phyloP scores from a whole-genome alignment of 345 rosid species.

The Gossypium stocksii region DNA sequence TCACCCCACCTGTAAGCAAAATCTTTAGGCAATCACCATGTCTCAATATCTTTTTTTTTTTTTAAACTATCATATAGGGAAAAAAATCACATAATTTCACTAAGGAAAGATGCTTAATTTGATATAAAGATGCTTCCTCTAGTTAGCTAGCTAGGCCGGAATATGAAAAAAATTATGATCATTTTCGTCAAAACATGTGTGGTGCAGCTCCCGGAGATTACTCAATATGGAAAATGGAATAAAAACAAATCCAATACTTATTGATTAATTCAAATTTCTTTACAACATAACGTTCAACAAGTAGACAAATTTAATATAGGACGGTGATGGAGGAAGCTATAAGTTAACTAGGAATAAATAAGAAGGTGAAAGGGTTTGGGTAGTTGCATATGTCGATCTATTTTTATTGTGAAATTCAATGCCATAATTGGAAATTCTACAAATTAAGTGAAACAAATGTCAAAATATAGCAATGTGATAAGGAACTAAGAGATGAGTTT shows the following conservation, averaged over 20 bases:
- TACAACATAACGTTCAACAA: no score
- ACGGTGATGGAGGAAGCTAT: neutral
- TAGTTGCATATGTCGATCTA: no score
- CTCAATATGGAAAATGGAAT: no score
- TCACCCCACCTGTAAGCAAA: constrained; percentile 18
- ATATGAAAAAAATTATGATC: neutral
- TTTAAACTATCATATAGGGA: neutral
- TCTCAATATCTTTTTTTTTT: constrained; percentile 9
- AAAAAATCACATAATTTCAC: no score
- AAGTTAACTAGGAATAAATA: no score
- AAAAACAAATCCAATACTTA: no score
- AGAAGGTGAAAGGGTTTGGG: neutral
- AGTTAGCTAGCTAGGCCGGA: neutral
- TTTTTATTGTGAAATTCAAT: neutral
- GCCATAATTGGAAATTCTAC: neutral
- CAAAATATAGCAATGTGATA: neutral
- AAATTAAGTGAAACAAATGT: neutral
- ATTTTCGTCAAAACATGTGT: neutral
- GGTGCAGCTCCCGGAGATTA: no score
- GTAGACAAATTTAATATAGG: no score
- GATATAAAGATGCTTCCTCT: neutral
- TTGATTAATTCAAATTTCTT: no score
- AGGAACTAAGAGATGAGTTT: neutral
- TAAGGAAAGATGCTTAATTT: neutral
- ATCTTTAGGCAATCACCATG: constrained; percentile 29